Conservation (phyloP, 2,329 filamentous ascomycete genomes). For the Stromatinia cepivora region DNA sequence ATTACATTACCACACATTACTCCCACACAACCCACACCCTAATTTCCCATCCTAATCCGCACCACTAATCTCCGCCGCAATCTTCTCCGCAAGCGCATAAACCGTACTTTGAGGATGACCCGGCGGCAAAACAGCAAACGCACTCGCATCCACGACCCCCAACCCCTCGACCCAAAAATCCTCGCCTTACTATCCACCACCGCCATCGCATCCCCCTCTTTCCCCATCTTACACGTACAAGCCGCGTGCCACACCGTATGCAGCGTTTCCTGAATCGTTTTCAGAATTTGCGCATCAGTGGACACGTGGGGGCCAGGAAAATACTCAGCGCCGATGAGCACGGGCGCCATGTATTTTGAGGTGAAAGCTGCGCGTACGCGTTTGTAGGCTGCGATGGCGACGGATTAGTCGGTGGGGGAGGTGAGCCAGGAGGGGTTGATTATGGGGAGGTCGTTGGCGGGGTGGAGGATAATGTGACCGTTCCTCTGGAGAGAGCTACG, state of each 20-base stretch:
- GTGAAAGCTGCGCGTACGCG: slow-evolving; percentile 43
- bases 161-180: slow-evolving; percentile 29
- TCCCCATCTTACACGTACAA: slow-evolving; percentile 59
- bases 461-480: slow-evolving; percentile 44
- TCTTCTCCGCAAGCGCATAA: slow-evolving; percentile 49
- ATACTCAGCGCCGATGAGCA: slow-evolving; percentile 30
- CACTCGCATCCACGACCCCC: slow-evolving; percentile 33
- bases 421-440: slow-evolving; percentile 50
- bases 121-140: slow-evolving; percentile 38
- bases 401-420: slow-evolving; percentile 46
- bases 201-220: slow-evolving; percentile 41
- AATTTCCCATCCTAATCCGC: background rate
- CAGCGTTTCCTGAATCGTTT: slow-evolving; percentile 35
- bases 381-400: slow-evolving; percentile 47
- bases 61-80: slow-evolving; percentile 39
- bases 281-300: slow-evolving; percentile 31
- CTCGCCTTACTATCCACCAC: slow-evolving; percentile 32
- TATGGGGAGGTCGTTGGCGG: slow-evolving; percentile 42
- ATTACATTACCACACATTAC: background rate
- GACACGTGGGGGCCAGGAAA: slow-evolving; percentile 24
- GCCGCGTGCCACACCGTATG: slow-evolving; percentile 51
- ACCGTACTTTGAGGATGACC: slow-evolving; percentile 46
- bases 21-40: background rate
- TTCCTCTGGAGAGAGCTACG: slow-evolving; percentile 45
- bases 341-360: slow-evolving; percentile 13